These are phyloP conservation scores for Aspergillus bombycis DNA, from an alignment of 2,329 filamentous ascomycete species.

Conservation along the genomic window DNA sequence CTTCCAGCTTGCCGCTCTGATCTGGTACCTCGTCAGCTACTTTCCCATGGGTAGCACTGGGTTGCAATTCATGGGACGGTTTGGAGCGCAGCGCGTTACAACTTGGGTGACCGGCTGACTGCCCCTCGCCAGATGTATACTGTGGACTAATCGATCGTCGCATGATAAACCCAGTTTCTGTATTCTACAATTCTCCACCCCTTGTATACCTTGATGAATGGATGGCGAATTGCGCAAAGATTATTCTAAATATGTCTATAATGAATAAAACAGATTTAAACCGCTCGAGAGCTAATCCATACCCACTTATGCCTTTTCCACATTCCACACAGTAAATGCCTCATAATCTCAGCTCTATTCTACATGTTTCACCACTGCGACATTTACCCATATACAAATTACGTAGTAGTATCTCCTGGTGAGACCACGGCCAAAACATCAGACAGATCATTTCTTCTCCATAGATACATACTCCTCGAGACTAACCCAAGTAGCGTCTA, in stretches of 20 bases:
- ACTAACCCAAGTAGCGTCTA: neutral
- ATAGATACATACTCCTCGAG: neutral
- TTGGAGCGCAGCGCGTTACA: constrained; percentile 80
- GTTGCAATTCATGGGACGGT: constrained; percentile 80
- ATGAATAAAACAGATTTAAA: neutral
- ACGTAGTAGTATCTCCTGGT: neutral
- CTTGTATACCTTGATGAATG: neutral
- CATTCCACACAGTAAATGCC: no score
- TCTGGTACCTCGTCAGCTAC: constrained; percentile 96
- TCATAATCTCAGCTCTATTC: neutral
- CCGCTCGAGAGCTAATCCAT: neutral
- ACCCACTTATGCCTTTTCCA: no score
- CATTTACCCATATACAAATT: neutral
- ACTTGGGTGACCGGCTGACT: constrained; percentile 80
- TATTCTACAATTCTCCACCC: constrained; percentile 2
- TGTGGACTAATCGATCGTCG: neutral
- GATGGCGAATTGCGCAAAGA: neutral
- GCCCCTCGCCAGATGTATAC: neutral
- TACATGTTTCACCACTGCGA: neutral
- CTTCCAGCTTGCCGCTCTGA: constrained; percentile 77
- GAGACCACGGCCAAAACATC: neutral
- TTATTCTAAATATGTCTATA: neutral
- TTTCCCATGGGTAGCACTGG: constrained; percentile 96
- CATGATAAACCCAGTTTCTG: neutral
- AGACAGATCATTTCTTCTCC: neutral